Conservation (phyloP, 345 rosid species). For the Populus deltoides region DNA sequence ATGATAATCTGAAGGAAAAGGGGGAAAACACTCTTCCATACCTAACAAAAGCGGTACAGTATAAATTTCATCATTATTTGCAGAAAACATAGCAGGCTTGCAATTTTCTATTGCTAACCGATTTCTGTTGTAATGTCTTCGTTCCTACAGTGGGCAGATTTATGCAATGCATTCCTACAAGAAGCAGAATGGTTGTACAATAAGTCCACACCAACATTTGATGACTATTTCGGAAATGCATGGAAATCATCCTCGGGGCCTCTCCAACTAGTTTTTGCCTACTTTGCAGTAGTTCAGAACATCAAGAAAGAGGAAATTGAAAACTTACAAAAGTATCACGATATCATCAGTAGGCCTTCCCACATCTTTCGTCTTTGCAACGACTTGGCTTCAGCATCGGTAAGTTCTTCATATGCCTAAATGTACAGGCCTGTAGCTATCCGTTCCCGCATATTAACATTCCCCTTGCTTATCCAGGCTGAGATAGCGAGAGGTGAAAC, state of each 20-base stretch:
- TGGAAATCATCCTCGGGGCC: constrained; percentile 31
- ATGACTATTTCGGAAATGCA: constrained; percentile 42
- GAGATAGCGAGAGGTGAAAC: constrained; percentile 40
- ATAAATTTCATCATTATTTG: too few relatives aligned
- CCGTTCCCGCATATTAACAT: not conserved
- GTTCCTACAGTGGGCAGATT: constrained; percentile 39
- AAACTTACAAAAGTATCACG: constrained; percentile 19
- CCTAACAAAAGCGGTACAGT: constrained; percentile 32
- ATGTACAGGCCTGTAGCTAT: not conserved
- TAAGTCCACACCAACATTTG: constrained; percentile 23
- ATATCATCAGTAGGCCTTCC: constrained; percentile 36
- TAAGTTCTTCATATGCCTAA: not conserved
- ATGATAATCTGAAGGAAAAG: constrained; percentile 9
- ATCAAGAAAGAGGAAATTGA: constrained; percentile 20
- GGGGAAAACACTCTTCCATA: constrained; percentile 24
- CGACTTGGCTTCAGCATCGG: constrained; percentile 42
- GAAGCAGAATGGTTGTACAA: constrained; percentile 40
- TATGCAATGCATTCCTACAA: constrained; percentile 34
- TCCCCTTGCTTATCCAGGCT: constrained; percentile 19
- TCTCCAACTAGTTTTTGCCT: constrained; percentile 23
- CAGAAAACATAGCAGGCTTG: not conserved
- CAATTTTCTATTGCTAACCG: not conserved
- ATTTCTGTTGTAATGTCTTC: not conserved
- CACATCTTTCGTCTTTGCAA: constrained; percentile 38
- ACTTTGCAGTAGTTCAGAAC: constrained; percentile 1